phyloP scores from a whole-genome alignment of 345 rosid genomes.

The Eutrema japonicum region DNA sequence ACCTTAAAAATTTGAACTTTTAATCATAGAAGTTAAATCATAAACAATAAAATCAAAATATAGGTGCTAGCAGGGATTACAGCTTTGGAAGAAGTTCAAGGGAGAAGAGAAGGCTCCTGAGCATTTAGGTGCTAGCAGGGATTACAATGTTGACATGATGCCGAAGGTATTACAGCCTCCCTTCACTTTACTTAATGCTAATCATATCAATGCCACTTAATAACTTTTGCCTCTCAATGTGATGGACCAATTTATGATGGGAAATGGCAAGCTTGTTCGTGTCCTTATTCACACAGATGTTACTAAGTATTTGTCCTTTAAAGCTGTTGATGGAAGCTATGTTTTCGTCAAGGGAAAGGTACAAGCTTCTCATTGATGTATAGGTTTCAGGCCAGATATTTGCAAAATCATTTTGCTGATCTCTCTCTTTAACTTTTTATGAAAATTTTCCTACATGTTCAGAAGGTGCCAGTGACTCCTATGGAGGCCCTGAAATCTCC shows the following conservation, averaged over 20 bases:
- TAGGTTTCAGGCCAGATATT: neutral
- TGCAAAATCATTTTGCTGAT: neutral
- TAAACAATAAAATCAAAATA: too few relatives aligned
- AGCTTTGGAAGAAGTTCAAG: constrained; percentile 89
- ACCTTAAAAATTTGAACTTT: too few relatives aligned
- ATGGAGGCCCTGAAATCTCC: constrained; percentile 94
- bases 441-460: constrained; percentile 50
- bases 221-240: constrained; percentile 16
- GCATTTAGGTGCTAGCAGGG: constrained; percentile 66
- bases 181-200: neutral
- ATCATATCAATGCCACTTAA: neutral
- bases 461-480: constrained; percentile 94
- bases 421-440: constrained; percentile 12
- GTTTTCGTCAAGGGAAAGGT: constrained; percentile 96
- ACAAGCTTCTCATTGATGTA: constrained; percentile 6
- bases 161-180: constrained; percentile 59
- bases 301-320: constrained; percentile 88
- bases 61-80: too few relatives aligned
- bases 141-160: constrained; percentile 88
- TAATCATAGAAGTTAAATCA: too few relatives aligned
- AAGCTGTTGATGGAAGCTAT: constrained; percentile 97
- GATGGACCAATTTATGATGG: constrained; percentile 79
- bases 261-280: constrained; percentile 81
- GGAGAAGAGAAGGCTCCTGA: constrained; percentile 74
- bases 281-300: constrained; percentile 88